Evolutionary conservation across 257 asterid genomes (phyloP), one percentile per base, ranked within the genome.

Genomic region (Scutellaria minor): DNA sequence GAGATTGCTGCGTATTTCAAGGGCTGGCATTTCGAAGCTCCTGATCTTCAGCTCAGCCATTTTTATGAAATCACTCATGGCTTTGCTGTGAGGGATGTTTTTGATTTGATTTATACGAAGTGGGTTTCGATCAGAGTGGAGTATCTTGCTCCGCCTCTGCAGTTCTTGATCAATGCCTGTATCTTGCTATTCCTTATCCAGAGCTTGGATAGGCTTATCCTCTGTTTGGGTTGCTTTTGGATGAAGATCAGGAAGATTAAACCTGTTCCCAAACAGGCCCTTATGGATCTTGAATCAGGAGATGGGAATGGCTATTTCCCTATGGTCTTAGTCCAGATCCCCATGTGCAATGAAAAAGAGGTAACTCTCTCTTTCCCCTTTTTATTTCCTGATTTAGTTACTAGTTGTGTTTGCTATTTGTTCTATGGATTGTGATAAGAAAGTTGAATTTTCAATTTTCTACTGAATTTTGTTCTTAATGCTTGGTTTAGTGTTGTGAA

Each of bases 301-400:
- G 87, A 82, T 62, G 88, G 82, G 59, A 85, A 62, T 68, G 95
- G 88, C 13, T 93, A 89, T 78, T 89, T 88, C 74, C 98, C 98
- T 6, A 91, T 91, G 98, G 97, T 93, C 48, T 75, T 93, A 75
- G 97, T 93, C 74, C 97, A 93, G 88, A 93, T 93, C 87, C 98
- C 98, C 69, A 93, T 93, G 98, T 93, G 98, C 79, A 93, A 93
- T 13, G 98, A 93, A 64, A 93, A 89, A 79, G 97, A 93, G 97
- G 98, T 93, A 82, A 1, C 48, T 15, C 62, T 31, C 60, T 18
- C 41, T 5, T 10, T 45, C 57, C 45, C 35, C 53, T 10, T 0
- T 7, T 72, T 22, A 7, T 64, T 35, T 47, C 1, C 6, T 64
- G 6, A 27, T 54, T 52, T 40, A 11, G 35, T 54, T 13, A 22